Evolutionary conservation across 202 grass and related monocot genomes (phyloP), one percentile per base, ranked within the genome.

Genomic region (Bolboschoenoplectus hybrid): DNA sequence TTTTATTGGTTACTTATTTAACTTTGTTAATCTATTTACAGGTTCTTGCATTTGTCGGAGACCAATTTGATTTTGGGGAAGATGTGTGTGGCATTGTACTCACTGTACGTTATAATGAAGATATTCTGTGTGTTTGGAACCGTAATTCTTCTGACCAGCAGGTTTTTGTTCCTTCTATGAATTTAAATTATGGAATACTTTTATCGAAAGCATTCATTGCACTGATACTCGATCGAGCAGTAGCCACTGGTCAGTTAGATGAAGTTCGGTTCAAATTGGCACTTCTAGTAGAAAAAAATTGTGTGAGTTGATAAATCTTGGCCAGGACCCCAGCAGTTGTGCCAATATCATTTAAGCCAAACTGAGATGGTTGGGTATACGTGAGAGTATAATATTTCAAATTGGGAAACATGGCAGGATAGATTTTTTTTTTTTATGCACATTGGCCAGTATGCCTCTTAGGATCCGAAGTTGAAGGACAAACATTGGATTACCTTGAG

Each of bases 41-140:
- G 97, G 89, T 99, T 74, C 83, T 99, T 87, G 92, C 94, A 73
- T 87, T 99, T 81, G 93, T 97, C 51, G 97, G 97, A 3, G 93
- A 97, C 81, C 97, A 99, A 91, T 91, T 99, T 88, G 97, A 99
- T 50, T 91, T 84, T 61, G 93, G 97, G 9, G 92, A 99, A 82
- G 91, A 99, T 82, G 90, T 94, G 44, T 99, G 97, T 88, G 97
- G 97, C 50, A 76, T 91, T 44, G 97, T 99, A 51, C 89, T 99
- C 35, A 99, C 93, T 86, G 87, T 94, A 63, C 97, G 97, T 80
- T 94, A 89, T 63, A 96, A 94, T 53, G 97, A 99, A 78, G 97
- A 99, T 86, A 97, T 99, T 84, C 72, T 99, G 55, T 96, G 97
- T 81, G 93, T 99, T 82, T 99, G 97, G 97, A 99, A 99, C 36